Percentiles rank a stretch among this genome's conserved stretches.
These are phyloP conservation scores for Earliella scabrosa DNA, from an alignment of 1,284 basidiomycete genomes.

Conservation along the genomic window DNA sequence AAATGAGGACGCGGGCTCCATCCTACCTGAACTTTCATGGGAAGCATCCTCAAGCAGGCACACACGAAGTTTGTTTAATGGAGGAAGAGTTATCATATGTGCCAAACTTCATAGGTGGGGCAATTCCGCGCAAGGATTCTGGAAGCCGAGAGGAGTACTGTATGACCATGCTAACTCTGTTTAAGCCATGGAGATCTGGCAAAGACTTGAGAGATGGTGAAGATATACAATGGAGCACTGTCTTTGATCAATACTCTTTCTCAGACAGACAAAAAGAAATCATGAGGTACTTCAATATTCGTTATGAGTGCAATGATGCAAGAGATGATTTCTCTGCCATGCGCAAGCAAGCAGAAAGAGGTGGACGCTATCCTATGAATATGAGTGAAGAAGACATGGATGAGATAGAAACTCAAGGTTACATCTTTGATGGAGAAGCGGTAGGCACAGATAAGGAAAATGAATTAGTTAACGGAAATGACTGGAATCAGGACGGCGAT, in stretches of 20 bases:
- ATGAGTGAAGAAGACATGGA: too few relatives aligned
- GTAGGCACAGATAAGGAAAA: neutral
- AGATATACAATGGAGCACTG: neutral
- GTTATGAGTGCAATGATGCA: constrained; percentile 8
- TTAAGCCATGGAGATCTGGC: constrained; percentile 5
- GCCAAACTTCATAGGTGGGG: neutral
- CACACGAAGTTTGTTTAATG: neutral
- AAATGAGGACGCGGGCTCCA: too few relatives aligned
- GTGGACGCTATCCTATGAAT: too few relatives aligned
- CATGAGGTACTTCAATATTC: constrained; percentile 5
- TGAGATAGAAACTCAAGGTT: too few relatives aligned
- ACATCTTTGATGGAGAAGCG: neutral
- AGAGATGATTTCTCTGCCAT: constrained; percentile 5
- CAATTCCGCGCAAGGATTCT: neutral
- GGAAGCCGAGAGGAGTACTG: neutral
- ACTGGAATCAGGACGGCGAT: too few relatives aligned
- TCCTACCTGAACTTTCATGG: neutral
- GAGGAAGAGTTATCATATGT: neutral
- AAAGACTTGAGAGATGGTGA: neutral
- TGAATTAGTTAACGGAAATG: neutral
- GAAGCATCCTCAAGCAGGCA: neutral
- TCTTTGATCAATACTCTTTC: neutral
- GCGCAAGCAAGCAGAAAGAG: too few relatives aligned
- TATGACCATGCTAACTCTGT: too few relatives aligned
- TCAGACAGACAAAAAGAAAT: neutral